These are phyloP conservation scores for Exophiala sideris DNA, from an alignment of 2,329 filamentous ascomycete genomes.

Conservation along the genomic window DNA sequence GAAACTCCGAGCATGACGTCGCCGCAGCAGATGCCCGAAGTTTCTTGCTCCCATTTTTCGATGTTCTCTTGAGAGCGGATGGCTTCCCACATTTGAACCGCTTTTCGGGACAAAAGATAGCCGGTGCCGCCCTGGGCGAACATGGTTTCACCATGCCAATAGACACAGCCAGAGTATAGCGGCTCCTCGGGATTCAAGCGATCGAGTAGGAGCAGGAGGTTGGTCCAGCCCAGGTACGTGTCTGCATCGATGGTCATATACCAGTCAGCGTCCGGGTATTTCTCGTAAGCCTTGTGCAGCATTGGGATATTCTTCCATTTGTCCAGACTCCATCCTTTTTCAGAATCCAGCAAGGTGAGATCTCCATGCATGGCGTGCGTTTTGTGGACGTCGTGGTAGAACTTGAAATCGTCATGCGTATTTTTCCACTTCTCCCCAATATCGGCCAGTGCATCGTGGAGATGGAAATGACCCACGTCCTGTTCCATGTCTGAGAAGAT, in stretches of 20 bases:
- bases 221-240: slow-evolving; percentile 23
- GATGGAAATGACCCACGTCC: slow-evolving; percentile 32
- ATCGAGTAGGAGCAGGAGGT: slow-evolving; percentile 17
- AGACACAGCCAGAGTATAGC: slow-evolving; percentile 20
- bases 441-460: slow-evolving; percentile 35
- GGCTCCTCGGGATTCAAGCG: slow-evolving; percentile 20
- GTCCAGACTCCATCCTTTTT: slow-evolving; percentile 52
- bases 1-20: slow-evolving; percentile 25
- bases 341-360: slow-evolving; percentile 19
- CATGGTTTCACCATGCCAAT: slow-evolving; percentile 17
- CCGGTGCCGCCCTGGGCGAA: slow-evolving; percentile 24
- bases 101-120: slow-evolving; percentile 18
- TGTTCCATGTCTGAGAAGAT: slow-evolving; percentile 40
- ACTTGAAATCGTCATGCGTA: slow-evolving; percentile 51
- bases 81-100: slow-evolving; percentile 19
- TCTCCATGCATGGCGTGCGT: slow-evolving; percentile 17
- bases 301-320: slow-evolving; percentile 64
- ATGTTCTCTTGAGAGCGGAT: slow-evolving; percentile 16
- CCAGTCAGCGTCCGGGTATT: slow-evolving; percentile 55
- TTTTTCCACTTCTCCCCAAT: slow-evolving; percentile 40
- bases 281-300: slow-evolving; percentile 52
- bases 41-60: slow-evolving; percentile 23
- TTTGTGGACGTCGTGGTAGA: slow-evolving; percentile 30
- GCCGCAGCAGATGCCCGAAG: slow-evolving; percentile 23
- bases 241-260: slow-evolving; percentile 48